Evolutionary conservation across 2,329 filamentous ascomycete species (phyloP).

Genomic region (Hypoxylon sp.): DNA sequence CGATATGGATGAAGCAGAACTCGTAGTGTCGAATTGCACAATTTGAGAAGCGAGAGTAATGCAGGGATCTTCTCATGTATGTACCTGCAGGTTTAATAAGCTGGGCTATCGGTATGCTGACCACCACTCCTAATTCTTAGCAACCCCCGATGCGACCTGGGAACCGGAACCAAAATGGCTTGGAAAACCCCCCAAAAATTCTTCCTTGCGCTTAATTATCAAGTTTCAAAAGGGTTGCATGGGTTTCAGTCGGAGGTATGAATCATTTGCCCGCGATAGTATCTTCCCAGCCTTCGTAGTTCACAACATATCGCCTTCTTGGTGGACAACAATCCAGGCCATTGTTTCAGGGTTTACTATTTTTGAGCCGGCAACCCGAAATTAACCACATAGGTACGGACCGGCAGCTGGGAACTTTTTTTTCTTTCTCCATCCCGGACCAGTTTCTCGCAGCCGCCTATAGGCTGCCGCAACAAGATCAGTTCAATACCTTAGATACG

Average conservation of each 20-base stretch:
- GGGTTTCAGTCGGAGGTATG: slow-evolving; percentile 11
- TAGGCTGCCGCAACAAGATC: slow-evolving; percentile 9
- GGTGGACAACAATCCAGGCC: slow-evolving; percentile 4
- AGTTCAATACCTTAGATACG: not conserved
- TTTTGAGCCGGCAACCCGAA: slow-evolving; percentile 25
- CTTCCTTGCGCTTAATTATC: slow-evolving; percentile 26
- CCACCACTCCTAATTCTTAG: slow-evolving; percentile 14
- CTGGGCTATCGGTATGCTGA: slow-evolving; percentile 25
- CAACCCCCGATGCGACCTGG: slow-evolving; percentile 19
- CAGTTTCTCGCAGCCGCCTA: not conserved
- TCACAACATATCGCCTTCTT: slow-evolving; percentile 4
- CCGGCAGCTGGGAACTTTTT: slow-evolving; percentile 8
- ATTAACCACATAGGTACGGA: slow-evolving; percentile 8
- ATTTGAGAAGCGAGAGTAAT: slow-evolving; percentile 35
- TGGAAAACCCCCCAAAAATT: slow-evolving; percentile 5
- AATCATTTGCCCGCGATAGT: not conserved
- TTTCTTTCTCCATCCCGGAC: no score
- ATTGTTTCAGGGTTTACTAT: slow-evolving; percentile 35
- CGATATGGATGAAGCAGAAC: slow-evolving; percentile 15
- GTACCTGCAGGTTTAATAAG: slow-evolving; percentile 40
- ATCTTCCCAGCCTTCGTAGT: slow-evolving; percentile 6
- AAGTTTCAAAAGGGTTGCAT: slow-evolving; percentile 22
- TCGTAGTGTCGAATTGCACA: slow-evolving; percentile 31
- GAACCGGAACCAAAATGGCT: not conserved
- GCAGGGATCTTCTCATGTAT: slow-evolving; percentile 19